phyloP scores from a whole-genome alignment of 805 yeast species.

The Candida krabiensis region DNA sequence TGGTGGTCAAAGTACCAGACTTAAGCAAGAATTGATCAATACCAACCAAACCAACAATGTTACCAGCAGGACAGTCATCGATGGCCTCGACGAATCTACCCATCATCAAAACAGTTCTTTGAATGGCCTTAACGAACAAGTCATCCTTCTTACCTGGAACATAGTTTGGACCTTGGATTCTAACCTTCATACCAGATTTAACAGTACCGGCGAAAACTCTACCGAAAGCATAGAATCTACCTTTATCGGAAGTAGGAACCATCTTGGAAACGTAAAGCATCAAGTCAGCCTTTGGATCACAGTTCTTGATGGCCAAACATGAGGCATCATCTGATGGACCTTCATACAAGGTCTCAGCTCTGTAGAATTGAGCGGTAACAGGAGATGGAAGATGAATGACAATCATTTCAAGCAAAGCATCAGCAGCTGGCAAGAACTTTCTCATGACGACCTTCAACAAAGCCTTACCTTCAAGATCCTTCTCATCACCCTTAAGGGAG shows the following conservation, averaged over 20 bases:
- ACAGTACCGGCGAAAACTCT: slow-evolving; percentile 99
- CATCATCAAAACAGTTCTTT: slow-evolving; percentile 99
- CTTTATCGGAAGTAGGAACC: slow-evolving; percentile 99
- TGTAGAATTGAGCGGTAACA: slow-evolving; percentile 97
- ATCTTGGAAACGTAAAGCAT: slow-evolving; percentile 99
- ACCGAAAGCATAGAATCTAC: slow-evolving; percentile 99
- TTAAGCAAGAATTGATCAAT: slow-evolving; percentile 99
- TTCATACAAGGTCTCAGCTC: slow-evolving; percentile 99
- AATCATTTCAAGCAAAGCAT: slow-evolving; percentile 98
- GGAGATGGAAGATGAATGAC: slow-evolving; percentile 98
- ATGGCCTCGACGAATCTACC: slow-evolving; percentile 98
- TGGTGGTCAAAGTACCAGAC: slow-evolving; percentile 98
- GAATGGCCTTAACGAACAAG: slow-evolving; percentile 93
- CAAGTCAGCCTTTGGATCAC: slow-evolving; percentile 97
- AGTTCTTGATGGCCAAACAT: slow-evolving; percentile 91
- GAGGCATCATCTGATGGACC: slow-evolving; percentile 95
- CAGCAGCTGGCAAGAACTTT: slow-evolving; percentile 99
- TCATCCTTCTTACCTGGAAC: slow-evolving; percentile 98
- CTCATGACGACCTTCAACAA: slow-evolving; percentile 98
- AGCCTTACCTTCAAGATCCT: slow-evolving; percentile 98
- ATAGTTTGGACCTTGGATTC: slow-evolving; percentile 99
- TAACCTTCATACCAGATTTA: slow-evolving; percentile 97
- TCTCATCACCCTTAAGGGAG: slow-evolving; percentile 91
- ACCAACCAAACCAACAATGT: slow-evolving; percentile 99
- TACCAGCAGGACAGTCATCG: slow-evolving; percentile 99